A percentile compares a stretch with the other conserved stretches of the same genome.
These are phyloP conservation scores for Syncephalis plumigaleata DNA, from an alignment of 371 early-diverging fungal genomes.

Conservation along the genomic window DNA sequence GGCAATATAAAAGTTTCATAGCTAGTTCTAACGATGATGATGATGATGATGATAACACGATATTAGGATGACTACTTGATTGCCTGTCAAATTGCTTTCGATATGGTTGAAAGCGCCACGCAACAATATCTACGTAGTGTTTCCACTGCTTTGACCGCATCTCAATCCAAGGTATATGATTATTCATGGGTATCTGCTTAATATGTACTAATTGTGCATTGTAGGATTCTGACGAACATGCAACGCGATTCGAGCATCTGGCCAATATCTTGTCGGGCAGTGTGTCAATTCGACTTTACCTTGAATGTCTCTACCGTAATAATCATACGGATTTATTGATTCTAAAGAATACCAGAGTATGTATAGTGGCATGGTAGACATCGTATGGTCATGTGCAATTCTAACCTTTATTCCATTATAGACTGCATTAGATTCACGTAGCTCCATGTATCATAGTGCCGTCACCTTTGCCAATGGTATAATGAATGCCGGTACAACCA, in stretches of 20 bases:
- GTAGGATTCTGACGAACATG: no score
- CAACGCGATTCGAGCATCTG: no score
- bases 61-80: slow-evolving; percentile 36
- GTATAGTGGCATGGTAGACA: background rate
- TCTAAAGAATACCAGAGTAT: slow-evolving; percentile 67
- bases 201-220: slow-evolving; percentile 24
- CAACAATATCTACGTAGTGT: slow-evolving; percentile 81
- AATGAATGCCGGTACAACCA: slow-evolving; percentile 97
- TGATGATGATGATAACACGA: background rate
- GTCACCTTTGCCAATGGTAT: slow-evolving; percentile 96
- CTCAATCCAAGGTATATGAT: background rate
- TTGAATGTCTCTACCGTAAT: slow-evolving; percentile 88
- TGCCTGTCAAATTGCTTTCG: slow-evolving; percentile 94
- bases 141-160: slow-evolving; percentile 19
- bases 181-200: background rate
- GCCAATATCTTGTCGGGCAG: slow-evolving; percentile 63
- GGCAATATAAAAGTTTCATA: background rate
- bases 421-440: slow-evolving; percentile 76
- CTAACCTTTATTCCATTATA: slow-evolving; percentile 8
- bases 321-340: slow-evolving; percentile 89
- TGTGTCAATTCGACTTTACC: slow-evolving; percentile 69
- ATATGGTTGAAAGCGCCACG: slow-evolving; percentile 84
- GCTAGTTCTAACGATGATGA: background rate
- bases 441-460: slow-evolving; percentile 85
- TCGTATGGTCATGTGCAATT: background rate